Base-by-base conservation (phyloP, 2,329 filamentous ascomycete genomes). In the Exophiala aquamarina region DNA sequence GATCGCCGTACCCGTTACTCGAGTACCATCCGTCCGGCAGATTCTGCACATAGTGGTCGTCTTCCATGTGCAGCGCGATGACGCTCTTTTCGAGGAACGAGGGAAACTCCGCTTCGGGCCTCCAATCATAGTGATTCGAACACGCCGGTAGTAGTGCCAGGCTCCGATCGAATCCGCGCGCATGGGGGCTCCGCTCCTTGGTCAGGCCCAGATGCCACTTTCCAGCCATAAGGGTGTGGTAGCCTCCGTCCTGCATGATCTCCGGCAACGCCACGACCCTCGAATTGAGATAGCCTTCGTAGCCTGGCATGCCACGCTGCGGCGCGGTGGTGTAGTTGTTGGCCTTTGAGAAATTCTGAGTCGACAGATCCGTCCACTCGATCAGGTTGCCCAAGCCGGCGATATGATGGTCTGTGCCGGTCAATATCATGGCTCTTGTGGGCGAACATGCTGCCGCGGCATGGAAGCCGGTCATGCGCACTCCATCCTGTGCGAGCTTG, bases 341-440 rank as follows among this genome's bases (percentile, higher is more conserved):
- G n/a, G n/a, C n/a, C n/a, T 44, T 70, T 68, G 75, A 74, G 3
- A 73, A 75, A 56, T 77, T 77, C 52, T 78, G 75, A 8, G 72
- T 74, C 17, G 69, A 72, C 53, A 75, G 71, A 55, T 78, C 77
- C 33, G 74, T 77, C 74, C 77, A 81, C 41, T 57, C 54, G 53
- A 77, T 72, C 45, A 83, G 62, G 48, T 81, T 80, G 2, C 79
- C 81, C 2, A 84, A 68, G 1, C 81, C 68, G 9, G 68, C 68
- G 47, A 70, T 70, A 44, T 71, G 56, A 28, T 56, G 50, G 40
- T 55, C 51, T 31, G 81, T 84, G 3, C 81, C 81, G 0, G 79
- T 83, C 73, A 84, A 78, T 55, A 85, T 74, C 82, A 85, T 85
- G 14, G 81, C 78, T 29, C 81, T 70, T 2, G 79, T 81, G 2